Conservation (phyloP, 2,329 filamentous ascomycete species). For the Penicillium sp. region DNA sequence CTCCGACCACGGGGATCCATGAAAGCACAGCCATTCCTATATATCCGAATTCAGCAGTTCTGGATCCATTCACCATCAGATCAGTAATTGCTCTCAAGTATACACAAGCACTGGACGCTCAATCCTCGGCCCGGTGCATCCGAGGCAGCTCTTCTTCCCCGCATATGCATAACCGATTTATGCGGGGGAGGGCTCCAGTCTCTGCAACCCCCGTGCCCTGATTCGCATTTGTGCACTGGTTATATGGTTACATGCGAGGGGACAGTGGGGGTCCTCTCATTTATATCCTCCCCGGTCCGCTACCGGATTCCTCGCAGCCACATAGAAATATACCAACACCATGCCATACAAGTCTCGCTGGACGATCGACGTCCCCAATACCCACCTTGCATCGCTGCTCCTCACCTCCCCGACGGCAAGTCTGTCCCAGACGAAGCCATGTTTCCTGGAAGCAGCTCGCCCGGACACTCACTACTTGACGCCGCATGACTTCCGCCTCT, state of each 20-base stretch:
- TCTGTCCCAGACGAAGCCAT: conserved; percentile 45
- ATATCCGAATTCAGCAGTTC: background rate
- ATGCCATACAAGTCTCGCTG: conserved; percentile 57
- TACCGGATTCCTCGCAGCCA: background rate
- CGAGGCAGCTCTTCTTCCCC: conserved; percentile 14
- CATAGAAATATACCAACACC: background rate
- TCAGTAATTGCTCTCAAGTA: no score
- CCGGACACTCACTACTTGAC: conserved; percentile 68
- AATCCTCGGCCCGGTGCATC: background rate
- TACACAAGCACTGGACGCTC: background rate
- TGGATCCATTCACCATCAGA: background rate
- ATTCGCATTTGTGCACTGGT: background rate
- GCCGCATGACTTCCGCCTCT: conserved; percentile 62
- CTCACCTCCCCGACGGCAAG: conserved; percentile 51
- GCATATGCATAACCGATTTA: conserved; percentile 18
- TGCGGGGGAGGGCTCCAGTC: conserved; percentile 8
- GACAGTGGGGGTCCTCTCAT: background rate
- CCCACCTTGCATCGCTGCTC: conserved; percentile 43
- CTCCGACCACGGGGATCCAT: no score
- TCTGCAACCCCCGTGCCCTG: conserved; percentile 12
- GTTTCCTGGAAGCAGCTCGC: conserved; percentile 63
- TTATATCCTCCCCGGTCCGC: background rate
- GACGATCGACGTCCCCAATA: conserved; percentile 46
- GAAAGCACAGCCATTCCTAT: background rate
- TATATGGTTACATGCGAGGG: background rate